Conservation (phyloP, 108 stramenopile genomes). For the Cylindrotheca closterium region DNA sequence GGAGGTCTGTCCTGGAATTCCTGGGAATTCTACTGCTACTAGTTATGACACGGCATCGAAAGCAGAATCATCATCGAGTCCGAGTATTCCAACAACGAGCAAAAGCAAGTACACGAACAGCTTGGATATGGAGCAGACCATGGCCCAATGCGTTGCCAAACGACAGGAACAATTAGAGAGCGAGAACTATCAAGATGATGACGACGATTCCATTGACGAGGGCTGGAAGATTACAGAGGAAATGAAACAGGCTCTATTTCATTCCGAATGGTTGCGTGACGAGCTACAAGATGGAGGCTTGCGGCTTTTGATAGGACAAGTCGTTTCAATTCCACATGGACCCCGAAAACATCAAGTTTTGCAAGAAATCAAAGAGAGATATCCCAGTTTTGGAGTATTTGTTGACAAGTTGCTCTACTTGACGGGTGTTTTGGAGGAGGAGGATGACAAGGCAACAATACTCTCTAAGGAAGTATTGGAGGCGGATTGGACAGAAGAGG, state of each 20-base stretch:
- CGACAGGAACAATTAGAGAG: neutral
- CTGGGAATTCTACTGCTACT: too few relatives aligned
- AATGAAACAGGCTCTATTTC: constrained; percentile 58
- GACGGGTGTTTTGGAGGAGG: constrained; percentile 62
- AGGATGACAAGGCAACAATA: neutral
- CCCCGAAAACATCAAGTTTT: neutral
- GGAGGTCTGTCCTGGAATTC: constrained; percentile 35
- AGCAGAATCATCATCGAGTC: too few relatives aligned
- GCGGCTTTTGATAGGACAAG: constrained; percentile 49
- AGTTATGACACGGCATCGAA: too few relatives aligned
- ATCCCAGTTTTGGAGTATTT: constrained; percentile 67
- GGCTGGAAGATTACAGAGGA: constrained; percentile 76
- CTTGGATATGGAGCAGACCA: too few relatives aligned
- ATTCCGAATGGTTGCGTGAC: constrained; percentile 59
- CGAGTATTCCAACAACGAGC: too few relatives aligned
- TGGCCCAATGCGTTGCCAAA: neutral
- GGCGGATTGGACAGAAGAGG: constrained; percentile 14
- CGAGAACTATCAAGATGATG: constrained; percentile 29
- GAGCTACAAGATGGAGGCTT: constrained; percentile 74
- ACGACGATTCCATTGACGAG: constrained; percentile 58
- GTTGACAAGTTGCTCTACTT: constrained; percentile 61
- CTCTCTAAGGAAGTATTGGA: constrained; percentile 3
- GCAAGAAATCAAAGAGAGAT: constrained; percentile 7
- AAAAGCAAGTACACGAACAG: too few relatives aligned
- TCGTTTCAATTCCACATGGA: constrained; percentile 24